A percentile compares a stretch with the other conserved stretches of the same genome.
Evolutionary conservation across 2,329 filamentous ascomycete genomes (phyloP).

Genomic region (Magnaporthiopsis poae): DNA sequence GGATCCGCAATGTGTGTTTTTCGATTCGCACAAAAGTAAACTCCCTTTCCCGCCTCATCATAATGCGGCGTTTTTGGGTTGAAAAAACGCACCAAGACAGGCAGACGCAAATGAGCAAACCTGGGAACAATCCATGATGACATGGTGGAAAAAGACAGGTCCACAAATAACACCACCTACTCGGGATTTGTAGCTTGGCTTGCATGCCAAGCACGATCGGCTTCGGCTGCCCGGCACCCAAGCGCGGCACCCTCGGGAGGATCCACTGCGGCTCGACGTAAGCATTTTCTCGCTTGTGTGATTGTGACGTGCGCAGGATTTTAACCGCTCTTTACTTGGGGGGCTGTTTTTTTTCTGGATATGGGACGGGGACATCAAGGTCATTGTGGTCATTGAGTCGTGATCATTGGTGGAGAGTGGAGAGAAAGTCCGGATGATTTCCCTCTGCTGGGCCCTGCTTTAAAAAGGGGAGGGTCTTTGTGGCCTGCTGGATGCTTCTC

Average conservation of each 20-base stretch:
- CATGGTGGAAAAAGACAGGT: neutral
- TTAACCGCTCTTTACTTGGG: too few relatives aligned
- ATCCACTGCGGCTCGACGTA: neutral
- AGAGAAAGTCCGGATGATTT: neutral
- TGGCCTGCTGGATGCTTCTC: too few relatives aligned
- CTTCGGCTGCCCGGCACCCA: neutral
- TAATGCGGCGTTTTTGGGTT: too few relatives aligned
- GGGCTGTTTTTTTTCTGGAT: too few relatives aligned
- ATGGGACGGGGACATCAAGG: too few relatives aligned
- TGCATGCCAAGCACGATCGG: neutral
- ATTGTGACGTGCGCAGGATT: neutral
- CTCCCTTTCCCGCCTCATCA: too few relatives aligned
- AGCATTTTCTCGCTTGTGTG: neutral
- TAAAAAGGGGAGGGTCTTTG: too few relatives aligned
- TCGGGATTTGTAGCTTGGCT: neutral
- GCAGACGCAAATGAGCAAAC: neutral
- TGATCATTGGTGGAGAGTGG: neutral
- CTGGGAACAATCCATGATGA: neutral
- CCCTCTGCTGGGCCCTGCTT: neutral
- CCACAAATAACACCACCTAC: neutral
- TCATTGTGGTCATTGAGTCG: neutral
- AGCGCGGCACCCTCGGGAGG: neutral
- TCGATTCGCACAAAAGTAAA: too few relatives aligned
- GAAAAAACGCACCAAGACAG: neutral
- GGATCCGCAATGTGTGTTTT: too few relatives aligned